Conservation (phyloP, 495 filamentous ascomycete species). For the Neurospora sp. region DNA sequence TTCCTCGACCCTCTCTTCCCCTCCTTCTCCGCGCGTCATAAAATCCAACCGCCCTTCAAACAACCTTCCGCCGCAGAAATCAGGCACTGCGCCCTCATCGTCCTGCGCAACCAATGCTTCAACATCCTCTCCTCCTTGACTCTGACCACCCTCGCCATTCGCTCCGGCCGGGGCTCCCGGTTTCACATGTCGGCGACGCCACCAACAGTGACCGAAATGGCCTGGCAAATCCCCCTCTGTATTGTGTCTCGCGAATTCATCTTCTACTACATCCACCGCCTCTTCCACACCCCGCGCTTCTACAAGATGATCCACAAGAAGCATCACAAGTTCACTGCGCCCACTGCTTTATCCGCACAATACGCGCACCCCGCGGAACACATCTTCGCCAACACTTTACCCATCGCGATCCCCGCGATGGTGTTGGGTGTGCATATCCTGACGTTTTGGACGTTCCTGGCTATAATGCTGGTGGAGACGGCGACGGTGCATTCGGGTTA, state of each 20-base stretch:
- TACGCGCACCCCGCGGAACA: conserved; percentile 52
- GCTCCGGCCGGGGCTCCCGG: conserved; percentile 16
- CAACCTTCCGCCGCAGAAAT: conserved; percentile 40
- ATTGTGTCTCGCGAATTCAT: conserved; percentile 39
- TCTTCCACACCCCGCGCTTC: conserved; percentile 40
- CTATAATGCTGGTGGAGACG: conserved; percentile 38
- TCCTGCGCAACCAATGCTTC: conserved; percentile 38
- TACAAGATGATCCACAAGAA: conserved; percentile 46
- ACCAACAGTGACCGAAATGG: conserved; percentile 26
- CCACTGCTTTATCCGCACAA: conserved; percentile 47
- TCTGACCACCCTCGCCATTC: conserved; percentile 13
- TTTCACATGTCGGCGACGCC: conserved; percentile 27
- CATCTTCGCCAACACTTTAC: conserved; percentile 43
- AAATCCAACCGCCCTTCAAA: conserved; percentile 43
- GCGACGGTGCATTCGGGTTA: conserved; percentile 47
- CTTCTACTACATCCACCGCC: conserved; percentile 49
- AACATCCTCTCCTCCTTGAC: conserved; percentile 27
- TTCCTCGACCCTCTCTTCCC: conserved; percentile 34
- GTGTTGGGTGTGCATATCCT: conserved; percentile 37
- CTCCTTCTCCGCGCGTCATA: conserved; percentile 41
- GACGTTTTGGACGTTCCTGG: conserved; percentile 42
- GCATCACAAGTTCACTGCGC: conserved; percentile 50
- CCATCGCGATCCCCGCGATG: conserved; percentile 42
- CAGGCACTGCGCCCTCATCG: conserved; percentile 33
- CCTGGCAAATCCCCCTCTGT: conserved; percentile 35